phyloP scores from a whole-genome alignment of 2,329 filamentous ascomycete species.

The Nemania abortiva region DNA sequence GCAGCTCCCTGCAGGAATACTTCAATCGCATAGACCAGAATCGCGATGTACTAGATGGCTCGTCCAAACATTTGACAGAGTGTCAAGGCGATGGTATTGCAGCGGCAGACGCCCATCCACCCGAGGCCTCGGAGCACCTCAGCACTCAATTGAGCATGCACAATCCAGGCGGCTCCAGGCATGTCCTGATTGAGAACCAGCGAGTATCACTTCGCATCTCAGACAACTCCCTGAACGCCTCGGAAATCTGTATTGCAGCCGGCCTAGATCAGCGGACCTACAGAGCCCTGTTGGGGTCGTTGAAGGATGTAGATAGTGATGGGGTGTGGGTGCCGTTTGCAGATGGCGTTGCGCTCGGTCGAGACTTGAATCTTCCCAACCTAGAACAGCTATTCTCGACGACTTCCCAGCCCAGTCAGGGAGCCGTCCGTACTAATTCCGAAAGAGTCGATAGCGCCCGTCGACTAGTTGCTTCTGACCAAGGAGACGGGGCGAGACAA shows the following conservation, averaged over 20 bases:
- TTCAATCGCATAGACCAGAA: not conserved
- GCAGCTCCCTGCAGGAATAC: not conserved
- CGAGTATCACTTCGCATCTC: conserved; percentile 1
- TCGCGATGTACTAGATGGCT: not conserved
- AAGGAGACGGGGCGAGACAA: not conserved
- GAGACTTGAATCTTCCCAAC: too few species aligned
- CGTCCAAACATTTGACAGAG: not conserved
- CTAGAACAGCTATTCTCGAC: not conserved
- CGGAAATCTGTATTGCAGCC: not conserved
- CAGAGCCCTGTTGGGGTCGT: not conserved
- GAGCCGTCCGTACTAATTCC: not conserved
- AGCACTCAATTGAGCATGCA: not conserved
- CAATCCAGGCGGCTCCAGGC: too few species aligned
- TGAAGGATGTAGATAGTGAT: not conserved
- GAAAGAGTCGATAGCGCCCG: not conserved
- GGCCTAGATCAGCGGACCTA: not conserved
- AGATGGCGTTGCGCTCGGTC: not conserved
- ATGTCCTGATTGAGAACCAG: not conserved
- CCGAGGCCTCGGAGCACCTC: not conserved
- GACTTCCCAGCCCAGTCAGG: not conserved
- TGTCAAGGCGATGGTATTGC: not conserved
- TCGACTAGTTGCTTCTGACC: not conserved
- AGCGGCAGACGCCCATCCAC: not conserved
- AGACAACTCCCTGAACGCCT: conserved; percentile 1
- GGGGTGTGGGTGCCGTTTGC: not conserved